Percentiles rank a stretch among this genome's conserved stretches.
Conservation (phyloP, 768 basidiomycete species). For the Chalciporus sphaerocephalus region DNA sequence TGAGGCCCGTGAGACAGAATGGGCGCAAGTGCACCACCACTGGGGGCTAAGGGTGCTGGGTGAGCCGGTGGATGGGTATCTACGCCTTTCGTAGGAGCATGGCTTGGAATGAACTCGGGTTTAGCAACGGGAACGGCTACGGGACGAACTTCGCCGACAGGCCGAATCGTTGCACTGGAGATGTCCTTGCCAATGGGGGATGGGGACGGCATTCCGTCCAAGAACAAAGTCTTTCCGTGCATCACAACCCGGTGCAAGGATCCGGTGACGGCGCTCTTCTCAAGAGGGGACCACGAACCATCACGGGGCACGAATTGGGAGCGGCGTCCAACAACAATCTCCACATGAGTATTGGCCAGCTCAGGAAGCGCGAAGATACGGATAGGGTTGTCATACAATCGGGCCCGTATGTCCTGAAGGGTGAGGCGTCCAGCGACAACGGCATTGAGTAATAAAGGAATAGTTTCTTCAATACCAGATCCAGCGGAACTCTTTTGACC, state of each 20-base stretch:
- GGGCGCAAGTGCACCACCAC: conserved; percentile 15
- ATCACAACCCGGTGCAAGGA: conserved; percentile 87
- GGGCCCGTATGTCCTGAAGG: conserved; percentile 74
- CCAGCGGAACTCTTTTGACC: conserved; percentile 57
- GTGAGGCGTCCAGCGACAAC: conserved; percentile 76
- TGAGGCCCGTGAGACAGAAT: conserved; percentile 42
- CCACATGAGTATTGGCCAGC: conserved; percentile 80
- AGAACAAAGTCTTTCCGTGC: conserved; percentile 81
- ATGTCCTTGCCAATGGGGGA: conserved; percentile 66
- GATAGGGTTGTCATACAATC: conserved; percentile 88
- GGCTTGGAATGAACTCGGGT: conserved; percentile 28
- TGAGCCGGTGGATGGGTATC: conserved; percentile 21
- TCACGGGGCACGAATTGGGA: conserved; percentile 48
- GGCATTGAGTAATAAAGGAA: conserved; percentile 84
- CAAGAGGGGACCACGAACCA: conserved; percentile 80
- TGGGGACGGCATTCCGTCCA: conserved; percentile 74
- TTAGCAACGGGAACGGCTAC: conserved; percentile 17
- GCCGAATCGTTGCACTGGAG: conserved; percentile 55
- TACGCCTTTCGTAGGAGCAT: conserved; percentile 31
- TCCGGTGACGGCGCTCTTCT: conserved; percentile 57
- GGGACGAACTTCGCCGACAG: conserved; percentile 27
- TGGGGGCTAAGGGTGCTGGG: conserved; percentile 3
- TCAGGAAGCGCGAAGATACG: conserved; percentile 89
- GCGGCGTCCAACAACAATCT: conserved; percentile 83
- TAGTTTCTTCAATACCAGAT: conserved; percentile 82